These are phyloP conservation scores for Rosa hybrid DNA, from an alignment of 331 rosid species.

Conservation along the genomic window DNA sequence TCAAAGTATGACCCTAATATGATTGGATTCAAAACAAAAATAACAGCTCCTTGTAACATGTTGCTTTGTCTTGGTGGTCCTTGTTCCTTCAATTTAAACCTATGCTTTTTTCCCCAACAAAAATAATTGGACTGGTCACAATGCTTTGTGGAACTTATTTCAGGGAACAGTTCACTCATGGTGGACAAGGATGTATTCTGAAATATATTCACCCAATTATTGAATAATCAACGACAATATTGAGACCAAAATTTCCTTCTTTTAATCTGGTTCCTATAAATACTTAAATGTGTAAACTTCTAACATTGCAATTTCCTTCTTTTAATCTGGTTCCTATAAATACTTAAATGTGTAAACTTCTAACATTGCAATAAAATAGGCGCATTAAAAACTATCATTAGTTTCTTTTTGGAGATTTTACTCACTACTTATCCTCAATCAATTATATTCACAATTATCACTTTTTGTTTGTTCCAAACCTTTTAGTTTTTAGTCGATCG, in stretches of 20 bases:
- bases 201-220: not conserved
- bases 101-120: not conserved
- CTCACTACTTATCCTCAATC: too few species aligned
- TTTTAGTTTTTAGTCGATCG: too few species aligned
- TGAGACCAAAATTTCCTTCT: not conserved
- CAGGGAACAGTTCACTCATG: not conserved
- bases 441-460: too few species aligned
- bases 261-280: not conserved
- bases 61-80: conserved; percentile 19
- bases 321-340: not conserved
- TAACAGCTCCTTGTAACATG: conserved; percentile 1
- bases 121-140: conserved; percentile 16
- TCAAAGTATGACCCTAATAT: not conserved
- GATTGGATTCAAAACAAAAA: conserved; percentile 2
- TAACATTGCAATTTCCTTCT: not conserved
- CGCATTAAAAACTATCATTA: too few species aligned
- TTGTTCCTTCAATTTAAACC: conserved; percentile 1
- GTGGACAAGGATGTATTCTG: not conserved
- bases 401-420: too few species aligned
- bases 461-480: too few species aligned
- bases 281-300: too few species aligned
- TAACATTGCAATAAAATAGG: too few species aligned
- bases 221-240: not conserved
- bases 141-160: not conserved
- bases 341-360: too few species aligned